phyloP scores from a whole-genome alignment of 1,284 basidiomycete species.

The Ustilago cynodontis region DNA sequence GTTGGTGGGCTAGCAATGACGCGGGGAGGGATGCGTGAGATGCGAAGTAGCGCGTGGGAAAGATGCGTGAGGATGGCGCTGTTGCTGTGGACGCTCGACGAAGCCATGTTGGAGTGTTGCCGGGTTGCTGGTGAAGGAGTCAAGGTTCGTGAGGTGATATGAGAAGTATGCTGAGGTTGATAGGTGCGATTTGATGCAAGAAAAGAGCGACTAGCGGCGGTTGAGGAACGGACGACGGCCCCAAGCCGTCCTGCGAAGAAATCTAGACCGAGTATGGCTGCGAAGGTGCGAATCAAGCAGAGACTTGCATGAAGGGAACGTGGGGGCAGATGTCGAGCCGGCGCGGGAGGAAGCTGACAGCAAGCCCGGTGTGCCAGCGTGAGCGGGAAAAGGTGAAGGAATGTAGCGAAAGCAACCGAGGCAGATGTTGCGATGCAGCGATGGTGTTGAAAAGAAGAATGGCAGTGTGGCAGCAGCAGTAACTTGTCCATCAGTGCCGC shows the following conservation, averaged over 20 bases:
- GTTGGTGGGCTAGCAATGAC: slow-evolving; percentile 66
- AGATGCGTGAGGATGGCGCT: slow-evolving; percentile 55
- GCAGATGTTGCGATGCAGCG: neutral
- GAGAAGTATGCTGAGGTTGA: neutral
- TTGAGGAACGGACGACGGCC: slow-evolving; percentile 27
- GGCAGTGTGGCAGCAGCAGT: neutral
- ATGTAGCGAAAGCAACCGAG: neutral
- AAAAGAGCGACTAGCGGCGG: slow-evolving; percentile 11
- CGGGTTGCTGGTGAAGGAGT: neutral
- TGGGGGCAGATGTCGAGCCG: neutral
- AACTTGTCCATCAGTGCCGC: slow-evolving; percentile 5
- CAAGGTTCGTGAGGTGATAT: neutral
- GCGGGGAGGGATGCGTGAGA: slow-evolving; percentile 61
- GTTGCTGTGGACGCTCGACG: slow-evolving; percentile 36
- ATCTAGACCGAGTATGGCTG: slow-evolving; percentile 37
- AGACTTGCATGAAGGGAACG: neutral
- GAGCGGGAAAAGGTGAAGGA: neutral
- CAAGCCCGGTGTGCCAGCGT: neutral
- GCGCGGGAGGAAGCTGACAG: neutral
- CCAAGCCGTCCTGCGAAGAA: slow-evolving; percentile 34
- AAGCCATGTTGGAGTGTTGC: slow-evolving; percentile 29
- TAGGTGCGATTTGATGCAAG: neutral
- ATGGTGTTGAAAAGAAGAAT: slow-evolving; percentile 6
- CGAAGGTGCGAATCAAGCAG: slow-evolving; percentile 2
- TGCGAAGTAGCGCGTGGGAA: slow-evolving; percentile 63